A percentile compares a stretch with the other conserved stretches of the same genome.
These are phyloP conservation scores for Capronia coronata DNA, from an alignment of 2,329 filamentous ascomycete species.

Conservation along the genomic window DNA sequence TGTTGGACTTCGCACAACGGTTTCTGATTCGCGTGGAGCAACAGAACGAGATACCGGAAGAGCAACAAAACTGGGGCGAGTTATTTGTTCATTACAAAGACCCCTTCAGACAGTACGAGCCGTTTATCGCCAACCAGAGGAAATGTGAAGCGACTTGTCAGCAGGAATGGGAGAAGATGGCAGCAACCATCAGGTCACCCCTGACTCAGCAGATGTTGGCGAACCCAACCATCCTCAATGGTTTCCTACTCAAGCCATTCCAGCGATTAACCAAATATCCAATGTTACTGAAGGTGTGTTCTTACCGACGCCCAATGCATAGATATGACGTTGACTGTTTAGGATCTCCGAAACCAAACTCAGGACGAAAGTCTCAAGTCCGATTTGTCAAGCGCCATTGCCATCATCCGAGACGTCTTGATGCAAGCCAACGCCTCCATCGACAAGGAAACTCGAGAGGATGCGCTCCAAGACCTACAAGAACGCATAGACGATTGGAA, in stretches of 20 bases:
- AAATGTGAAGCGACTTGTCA: slow-evolving; percentile 81
- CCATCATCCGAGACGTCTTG: slow-evolving; percentile 73
- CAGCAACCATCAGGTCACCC: slow-evolving; percentile 59
- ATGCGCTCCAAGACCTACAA: slow-evolving; percentile 76
- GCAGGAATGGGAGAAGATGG: slow-evolving; percentile 80
- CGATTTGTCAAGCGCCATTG: slow-evolving; percentile 70
- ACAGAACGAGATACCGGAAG: slow-evolving; percentile 73
- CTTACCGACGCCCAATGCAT: background rate
- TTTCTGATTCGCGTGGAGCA: slow-evolving; percentile 96
- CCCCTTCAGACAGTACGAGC: slow-evolving; percentile 86
- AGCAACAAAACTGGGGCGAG: slow-evolving; percentile 87
- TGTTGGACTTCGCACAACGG: slow-evolving; percentile 89
- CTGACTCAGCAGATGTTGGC: slow-evolving; percentile 67
- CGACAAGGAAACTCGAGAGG: slow-evolving; percentile 74
- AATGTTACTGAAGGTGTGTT: slow-evolving; percentile 68
- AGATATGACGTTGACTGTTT: slow-evolving; percentile 12
- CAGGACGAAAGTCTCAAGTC: slow-evolving; percentile 62
- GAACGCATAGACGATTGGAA: slow-evolving; percentile 94
- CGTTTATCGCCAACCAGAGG: slow-evolving; percentile 93
- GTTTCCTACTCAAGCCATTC: slow-evolving; percentile 93
- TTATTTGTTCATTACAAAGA: slow-evolving; percentile 81
- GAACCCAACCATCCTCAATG: slow-evolving; percentile 79
- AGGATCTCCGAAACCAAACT: slow-evolving; percentile 83
- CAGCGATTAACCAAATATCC: slow-evolving; percentile 94
- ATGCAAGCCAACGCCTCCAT: slow-evolving; percentile 85